These are phyloP conservation scores for Seiridium cupressi DNA, from an alignment of 2,329 filamentous ascomycete species.

Conservation along the genomic window DNA sequence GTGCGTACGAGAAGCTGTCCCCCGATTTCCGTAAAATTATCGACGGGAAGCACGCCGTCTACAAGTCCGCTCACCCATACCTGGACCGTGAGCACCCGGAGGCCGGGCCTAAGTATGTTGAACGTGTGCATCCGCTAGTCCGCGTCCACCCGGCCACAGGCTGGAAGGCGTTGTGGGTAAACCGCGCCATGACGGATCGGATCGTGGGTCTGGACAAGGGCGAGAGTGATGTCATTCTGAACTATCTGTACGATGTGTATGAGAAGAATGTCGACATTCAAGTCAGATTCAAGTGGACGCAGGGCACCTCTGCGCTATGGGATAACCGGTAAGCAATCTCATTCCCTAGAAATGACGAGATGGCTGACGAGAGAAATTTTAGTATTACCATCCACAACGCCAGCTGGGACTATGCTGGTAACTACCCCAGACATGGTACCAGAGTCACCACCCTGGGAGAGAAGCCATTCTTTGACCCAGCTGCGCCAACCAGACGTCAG, in stretches of 20 bases:
- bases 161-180: slow-evolving; percentile 73
- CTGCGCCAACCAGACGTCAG: slow-evolving; percentile 65
- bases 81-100: slow-evolving; percentile 61
- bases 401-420: slow-evolving; percentile 70
- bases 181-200: slow-evolving; percentile 64
- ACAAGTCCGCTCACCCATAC: slow-evolving; percentile 64
- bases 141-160: slow-evolving; percentile 71
- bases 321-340: slow-evolving; percentile 56
- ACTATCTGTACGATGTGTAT: slow-evolving; percentile 67
- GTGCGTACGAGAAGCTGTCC: slow-evolving; percentile 71
- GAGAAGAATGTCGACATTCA: slow-evolving; percentile 71
- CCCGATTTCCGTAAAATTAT: slow-evolving; percentile 69
- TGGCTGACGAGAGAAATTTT: not conserved
- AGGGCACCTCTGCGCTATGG: slow-evolving; percentile 66
- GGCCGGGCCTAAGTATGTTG: slow-evolving; percentile 63
- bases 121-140: slow-evolving; percentile 67
- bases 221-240: slow-evolving; percentile 67
- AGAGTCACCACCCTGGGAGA: slow-evolving; percentile 70
- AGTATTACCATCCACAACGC: slow-evolving; percentile 74
- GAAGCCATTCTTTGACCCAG: slow-evolving; percentile 64
- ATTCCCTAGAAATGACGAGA: not conserved
- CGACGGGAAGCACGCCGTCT: slow-evolving; percentile 64
- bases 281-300: slow-evolving; percentile 69
- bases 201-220: slow-evolving; percentile 69
- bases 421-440: slow-evolving; percentile 67